Conservation (phyloP, 148 eudicot species). For the Vaccinium vitisidaea region DNA sequence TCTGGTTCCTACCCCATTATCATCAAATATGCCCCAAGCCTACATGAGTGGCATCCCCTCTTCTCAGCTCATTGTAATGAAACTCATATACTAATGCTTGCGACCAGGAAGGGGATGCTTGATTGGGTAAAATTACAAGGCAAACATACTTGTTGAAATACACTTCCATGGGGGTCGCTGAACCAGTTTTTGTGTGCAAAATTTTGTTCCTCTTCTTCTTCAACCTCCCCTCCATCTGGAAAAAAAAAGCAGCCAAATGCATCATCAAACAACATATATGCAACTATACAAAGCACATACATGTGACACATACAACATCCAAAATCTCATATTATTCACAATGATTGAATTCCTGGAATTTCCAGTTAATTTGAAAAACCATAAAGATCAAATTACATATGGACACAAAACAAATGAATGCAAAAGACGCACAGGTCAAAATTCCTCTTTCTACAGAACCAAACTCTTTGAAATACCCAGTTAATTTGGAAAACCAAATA, state of each 20-base stretch:
- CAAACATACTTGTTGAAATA: slow-evolving; percentile 66
- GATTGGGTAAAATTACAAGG: not conserved
- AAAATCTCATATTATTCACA: not conserved
- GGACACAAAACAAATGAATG: not conserved
- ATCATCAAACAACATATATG: not conserved
- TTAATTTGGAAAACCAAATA: not conserved
- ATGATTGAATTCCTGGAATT: not conserved
- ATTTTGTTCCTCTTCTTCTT: slow-evolving; percentile 80
- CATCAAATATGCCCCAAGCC: not conserved
- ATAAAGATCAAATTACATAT: not conserved
- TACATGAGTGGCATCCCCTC: not conserved
- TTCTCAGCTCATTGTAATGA: not conserved
- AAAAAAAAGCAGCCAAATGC: slow-evolving; percentile 5
- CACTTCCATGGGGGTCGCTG: slow-evolving; percentile 68
- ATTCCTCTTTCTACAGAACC: not conserved
- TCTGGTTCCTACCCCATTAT: not conserved
- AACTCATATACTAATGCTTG: not conserved
- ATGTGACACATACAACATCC: not conserved
- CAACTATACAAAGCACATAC: not conserved
- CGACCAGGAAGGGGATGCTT: not conserved
- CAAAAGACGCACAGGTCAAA: not conserved
- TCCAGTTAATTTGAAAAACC: not conserved
- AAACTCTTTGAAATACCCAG: not conserved
- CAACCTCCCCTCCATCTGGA: slow-evolving; percentile 85
- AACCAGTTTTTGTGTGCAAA: slow-evolving; percentile 84